Evolutionary conservation across 1,139 yeast species (phyloP).

Genomic region (Taphrina wiesneri): DNA sequence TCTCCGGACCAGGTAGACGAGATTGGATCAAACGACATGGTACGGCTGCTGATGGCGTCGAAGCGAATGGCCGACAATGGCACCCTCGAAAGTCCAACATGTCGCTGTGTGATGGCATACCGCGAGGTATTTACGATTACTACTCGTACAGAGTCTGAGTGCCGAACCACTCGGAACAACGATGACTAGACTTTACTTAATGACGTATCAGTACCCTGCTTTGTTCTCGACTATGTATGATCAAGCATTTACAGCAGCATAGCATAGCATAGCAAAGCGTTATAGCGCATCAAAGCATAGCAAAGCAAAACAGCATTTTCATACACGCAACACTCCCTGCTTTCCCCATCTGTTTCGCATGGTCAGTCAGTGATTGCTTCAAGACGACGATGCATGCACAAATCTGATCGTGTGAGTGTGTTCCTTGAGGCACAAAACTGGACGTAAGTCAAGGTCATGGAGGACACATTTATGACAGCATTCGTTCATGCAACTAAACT

Average conservation of each 20-base stretch:
- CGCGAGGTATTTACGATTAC: constrained; percentile 30
- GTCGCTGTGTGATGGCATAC: constrained; percentile 8
- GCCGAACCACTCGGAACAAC: background rate
- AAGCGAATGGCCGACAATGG: constrained; percentile 5
- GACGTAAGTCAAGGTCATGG: no score
- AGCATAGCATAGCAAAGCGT: background rate
- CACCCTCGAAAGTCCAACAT: constrained; percentile 26
- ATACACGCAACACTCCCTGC: no score
- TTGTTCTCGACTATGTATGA: background rate
- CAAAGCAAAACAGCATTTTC: background rate
- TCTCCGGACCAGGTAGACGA: constrained; percentile 18
- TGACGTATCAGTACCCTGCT: background rate
- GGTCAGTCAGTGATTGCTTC: no score
- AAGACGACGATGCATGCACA: no score
- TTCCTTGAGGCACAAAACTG: no score
- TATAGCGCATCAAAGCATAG: background rate
- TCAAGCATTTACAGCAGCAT: background rate
- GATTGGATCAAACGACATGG: constrained; percentile 21
- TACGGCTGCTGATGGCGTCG: background rate
- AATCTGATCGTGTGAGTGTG: no score
- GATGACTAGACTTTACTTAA: background rate
- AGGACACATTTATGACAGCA: no score
- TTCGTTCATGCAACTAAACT: no score
- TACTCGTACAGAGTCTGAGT: constrained; percentile 24
- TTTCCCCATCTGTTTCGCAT: no score